Evolutionary conservation across 2,329 filamentous ascomycete genomes (phyloP).

Genomic region (Calonectria pteridis): DNA sequence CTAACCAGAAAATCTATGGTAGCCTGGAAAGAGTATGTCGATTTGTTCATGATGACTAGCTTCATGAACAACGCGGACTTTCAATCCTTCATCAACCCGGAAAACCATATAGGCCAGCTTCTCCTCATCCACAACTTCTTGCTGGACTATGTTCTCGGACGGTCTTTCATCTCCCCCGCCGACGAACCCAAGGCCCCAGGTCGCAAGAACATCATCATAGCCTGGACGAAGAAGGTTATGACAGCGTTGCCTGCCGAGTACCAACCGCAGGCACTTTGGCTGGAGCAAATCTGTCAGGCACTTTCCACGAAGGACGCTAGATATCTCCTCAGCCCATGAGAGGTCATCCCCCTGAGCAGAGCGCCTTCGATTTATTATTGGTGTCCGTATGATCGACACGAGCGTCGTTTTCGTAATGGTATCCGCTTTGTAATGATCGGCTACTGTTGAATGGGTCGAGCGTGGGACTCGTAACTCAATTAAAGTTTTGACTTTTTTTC

Average conservation of each 20-base stretch:
- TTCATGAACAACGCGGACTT: slow-evolving; percentile 47
- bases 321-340: slow-evolving; percentile 42
- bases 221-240: slow-evolving; percentile 39
- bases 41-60: slow-evolving; percentile 36
- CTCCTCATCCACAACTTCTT: slow-evolving; percentile 54
- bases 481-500: not conserved
- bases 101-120: slow-evolving; percentile 49
- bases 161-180: slow-evolving; percentile 35
- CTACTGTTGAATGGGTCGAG: not conserved
- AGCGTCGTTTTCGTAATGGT: not conserved
- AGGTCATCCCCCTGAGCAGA: not conserved
- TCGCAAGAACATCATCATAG: slow-evolving; percentile 42
- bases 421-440: not conserved
- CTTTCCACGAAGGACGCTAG: slow-evolving; percentile 39
- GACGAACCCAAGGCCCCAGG: slow-evolving; percentile 38
- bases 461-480: not conserved
- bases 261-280: slow-evolving; percentile 36
- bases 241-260: slow-evolving; percentile 33
- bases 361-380: not conserved
- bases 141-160: slow-evolving; percentile 45
- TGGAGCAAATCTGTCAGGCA: slow-evolving; percentile 37
- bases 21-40: slow-evolving; percentile 41
- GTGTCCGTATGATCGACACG: not conserved
- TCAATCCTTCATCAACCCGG: slow-evolving; percentile 44
- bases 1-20: not conserved